Evolutionary conservation across 73 alveolate species (phyloP), one percentile per base, ranked within the genome.

Genomic region (Tetrahymena malaccensis): DNA sequence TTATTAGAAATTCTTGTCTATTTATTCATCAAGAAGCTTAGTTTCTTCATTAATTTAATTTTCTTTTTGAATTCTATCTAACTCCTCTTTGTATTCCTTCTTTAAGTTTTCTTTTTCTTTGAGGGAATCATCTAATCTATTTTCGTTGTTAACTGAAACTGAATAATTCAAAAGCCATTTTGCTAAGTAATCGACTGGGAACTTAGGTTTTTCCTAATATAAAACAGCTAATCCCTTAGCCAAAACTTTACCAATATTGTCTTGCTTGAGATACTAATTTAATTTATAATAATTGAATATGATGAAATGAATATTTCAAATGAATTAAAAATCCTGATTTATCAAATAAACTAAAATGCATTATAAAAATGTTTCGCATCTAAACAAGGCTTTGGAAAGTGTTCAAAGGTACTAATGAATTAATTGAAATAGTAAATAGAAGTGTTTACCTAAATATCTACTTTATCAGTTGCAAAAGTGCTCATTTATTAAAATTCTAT

Each of bases 141-240:
- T 94, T 33, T 96, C 94, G 33, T 96, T 94, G 25, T 43, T 55
- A 15, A 96, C 96, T 94, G 97, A 94, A 34, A 34, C 43, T 44
- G 99, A 94, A 94, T 98, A 96, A 94, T 98, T 98, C 84, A 98
- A 93, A 50, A 98, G 97, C 99, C 99, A 98, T 58, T 98, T 98
- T 17, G 99, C 99, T 17, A 98, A 94, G 97, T 96, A 98, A 43
- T 98, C 98, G 25, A 98, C 97, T 11, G 99, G 99, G 96, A 98
- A 97, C 94, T 98, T 95, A 27, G 99, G 99, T 93, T 97, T 95
- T 15, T 58, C 96, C 94, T 96, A 95, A 94, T 98, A 98, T 85
- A 98, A 93, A 40, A 96, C 99, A 22, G 99, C 98, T 93, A 98
- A 96, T 16, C 99, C 99, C 58, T 97, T 96, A 27, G 97, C 70